Conservation (phyloP, 768 basidiomycete species). For the Polyporus arcularius region DNA sequence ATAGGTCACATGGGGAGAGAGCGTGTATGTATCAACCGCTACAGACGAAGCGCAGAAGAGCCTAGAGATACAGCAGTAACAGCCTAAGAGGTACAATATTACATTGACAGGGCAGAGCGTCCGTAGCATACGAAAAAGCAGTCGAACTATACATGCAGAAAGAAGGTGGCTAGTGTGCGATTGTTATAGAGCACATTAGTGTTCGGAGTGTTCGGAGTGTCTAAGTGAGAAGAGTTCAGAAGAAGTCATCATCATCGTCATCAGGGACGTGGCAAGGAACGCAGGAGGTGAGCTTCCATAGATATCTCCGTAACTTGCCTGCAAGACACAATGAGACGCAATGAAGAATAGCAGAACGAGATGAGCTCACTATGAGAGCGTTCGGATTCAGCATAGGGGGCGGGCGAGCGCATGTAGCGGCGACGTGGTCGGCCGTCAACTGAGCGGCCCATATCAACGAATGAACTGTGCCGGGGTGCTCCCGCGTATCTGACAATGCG, state of each 20-base stretch:
- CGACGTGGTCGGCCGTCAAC: conserved; percentile 1
- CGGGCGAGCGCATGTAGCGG: conserved; percentile 9
- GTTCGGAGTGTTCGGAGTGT: background rate
- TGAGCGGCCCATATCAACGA: conserved; percentile 15
- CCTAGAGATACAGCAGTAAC: too few species aligned
- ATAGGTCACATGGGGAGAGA: too few species aligned
- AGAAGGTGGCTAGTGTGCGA: background rate
- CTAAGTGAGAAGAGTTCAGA: background rate
- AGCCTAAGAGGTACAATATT: too few species aligned
- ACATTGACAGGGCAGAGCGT: too few species aligned
- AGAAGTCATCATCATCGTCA: conserved; percentile 6
- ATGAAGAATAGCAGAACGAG: background rate
- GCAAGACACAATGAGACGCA: background rate
- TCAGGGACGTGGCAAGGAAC: background rate
- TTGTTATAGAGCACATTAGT: background rate
- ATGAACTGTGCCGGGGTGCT: conserved; percentile 4
- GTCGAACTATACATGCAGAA: background rate
- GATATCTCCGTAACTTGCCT: conserved; percentile 16
- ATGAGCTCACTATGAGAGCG: conserved; percentile 5
- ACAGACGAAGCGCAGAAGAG: too few species aligned
- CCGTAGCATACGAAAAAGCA: too few species aligned
- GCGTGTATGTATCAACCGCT: too few species aligned
- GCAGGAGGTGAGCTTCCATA: conserved; percentile 5
- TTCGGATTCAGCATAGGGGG: conserved; percentile 8
- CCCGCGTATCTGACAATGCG: background rate